Percentiles rank a stretch among this genome's conserved stretches.
Conservation (phyloP, 2,329 filamentous ascomycete genomes). For the Pseudogymnoascus sp. region DNA sequence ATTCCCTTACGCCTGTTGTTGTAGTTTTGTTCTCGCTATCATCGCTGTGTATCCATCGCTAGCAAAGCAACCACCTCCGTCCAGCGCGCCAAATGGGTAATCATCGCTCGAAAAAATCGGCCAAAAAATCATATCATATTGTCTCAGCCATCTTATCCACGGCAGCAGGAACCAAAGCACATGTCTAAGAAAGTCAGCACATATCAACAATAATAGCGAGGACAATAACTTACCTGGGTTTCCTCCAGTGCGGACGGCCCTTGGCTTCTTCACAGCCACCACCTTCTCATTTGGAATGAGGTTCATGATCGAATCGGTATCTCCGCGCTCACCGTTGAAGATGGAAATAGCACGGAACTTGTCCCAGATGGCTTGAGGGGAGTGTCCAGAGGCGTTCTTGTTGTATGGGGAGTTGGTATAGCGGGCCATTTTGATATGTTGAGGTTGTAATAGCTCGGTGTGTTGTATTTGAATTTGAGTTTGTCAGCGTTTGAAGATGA, state of each 20-base stretch:
- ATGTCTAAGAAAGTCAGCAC: neutral
- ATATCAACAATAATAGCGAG: neutral
- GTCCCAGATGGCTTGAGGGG: neutral
- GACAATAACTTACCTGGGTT: neutral
- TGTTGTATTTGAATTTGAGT: neutral
- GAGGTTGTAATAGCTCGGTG: neutral
- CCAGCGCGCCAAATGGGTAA: neutral
- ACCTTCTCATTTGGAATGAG: neutral
- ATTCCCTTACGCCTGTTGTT: neutral
- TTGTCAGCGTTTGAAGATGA: neutral
- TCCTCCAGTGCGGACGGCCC: neutral
- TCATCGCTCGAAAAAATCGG: neutral
- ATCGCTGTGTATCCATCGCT: neutral
- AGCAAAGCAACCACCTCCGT: constrained; percentile 3
- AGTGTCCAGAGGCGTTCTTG: neutral
- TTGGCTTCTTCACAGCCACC: neutral
- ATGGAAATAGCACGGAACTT: neutral
- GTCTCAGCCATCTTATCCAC: neutral
- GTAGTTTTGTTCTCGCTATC: neutral
- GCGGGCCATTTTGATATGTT: neutral
- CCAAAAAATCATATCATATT: neutral
- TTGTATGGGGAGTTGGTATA: neutral
- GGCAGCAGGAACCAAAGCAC: constrained; percentile 2
- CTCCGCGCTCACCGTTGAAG: neutral
- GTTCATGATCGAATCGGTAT: neutral